Evolutionary conservation across 2,329 filamentous ascomycete genomes (phyloP).

Genomic region (Cyphellophora attinorum): DNA sequence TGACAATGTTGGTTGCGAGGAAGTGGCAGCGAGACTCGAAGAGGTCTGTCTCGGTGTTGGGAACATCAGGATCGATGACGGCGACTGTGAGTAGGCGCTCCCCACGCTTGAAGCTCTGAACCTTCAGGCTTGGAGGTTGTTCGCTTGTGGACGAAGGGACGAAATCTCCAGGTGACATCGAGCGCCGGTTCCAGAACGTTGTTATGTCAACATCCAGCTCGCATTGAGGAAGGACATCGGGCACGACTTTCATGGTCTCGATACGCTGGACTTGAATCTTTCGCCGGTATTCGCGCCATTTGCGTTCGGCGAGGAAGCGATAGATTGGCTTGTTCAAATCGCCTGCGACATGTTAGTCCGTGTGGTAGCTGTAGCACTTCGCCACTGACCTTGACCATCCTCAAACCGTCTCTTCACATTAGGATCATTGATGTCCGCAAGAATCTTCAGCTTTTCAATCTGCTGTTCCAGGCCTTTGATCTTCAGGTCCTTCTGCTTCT

Average conservation of each 20-base stretch:
- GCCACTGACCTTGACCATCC: slow-evolving; percentile 66
- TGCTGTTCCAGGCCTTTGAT: slow-evolving; percentile 61
- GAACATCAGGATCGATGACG: slow-evolving; percentile 85
- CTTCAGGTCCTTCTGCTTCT: slow-evolving; percentile 54
- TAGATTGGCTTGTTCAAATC: slow-evolving; percentile 97
- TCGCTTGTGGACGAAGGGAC: slow-evolving; percentile 68
- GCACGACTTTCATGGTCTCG: slow-evolving; percentile 74
- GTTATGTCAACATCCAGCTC: slow-evolving; percentile 71
- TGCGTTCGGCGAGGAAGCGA: slow-evolving; percentile 72
- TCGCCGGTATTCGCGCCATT: slow-evolving; percentile 79
- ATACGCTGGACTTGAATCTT: slow-evolving; percentile 77
- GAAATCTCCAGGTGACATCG: slow-evolving; percentile 66
- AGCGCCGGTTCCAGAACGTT: slow-evolving; percentile 64
- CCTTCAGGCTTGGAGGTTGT: slow-evolving; percentile 60
- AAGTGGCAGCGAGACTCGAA: slow-evolving; percentile 82
- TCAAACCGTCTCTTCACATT: slow-evolving; percentile 89
- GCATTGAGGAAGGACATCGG: slow-evolving; percentile 75
- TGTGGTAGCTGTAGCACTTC: too few relatives aligned
- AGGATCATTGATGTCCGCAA: slow-evolving; percentile 91
- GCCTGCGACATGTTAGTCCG: slow-evolving; percentile 43
- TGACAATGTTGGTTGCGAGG: slow-evolving; percentile 64
- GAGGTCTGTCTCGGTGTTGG: slow-evolving; percentile 61
- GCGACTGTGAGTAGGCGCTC: slow-evolving; percentile 74
- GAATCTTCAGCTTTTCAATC: slow-evolving; percentile 72
- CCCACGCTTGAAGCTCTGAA: slow-evolving; percentile 77